Conservation (phyloP, 352 stramenopile species). For the Salisapilia sapeloensis region DNA sequence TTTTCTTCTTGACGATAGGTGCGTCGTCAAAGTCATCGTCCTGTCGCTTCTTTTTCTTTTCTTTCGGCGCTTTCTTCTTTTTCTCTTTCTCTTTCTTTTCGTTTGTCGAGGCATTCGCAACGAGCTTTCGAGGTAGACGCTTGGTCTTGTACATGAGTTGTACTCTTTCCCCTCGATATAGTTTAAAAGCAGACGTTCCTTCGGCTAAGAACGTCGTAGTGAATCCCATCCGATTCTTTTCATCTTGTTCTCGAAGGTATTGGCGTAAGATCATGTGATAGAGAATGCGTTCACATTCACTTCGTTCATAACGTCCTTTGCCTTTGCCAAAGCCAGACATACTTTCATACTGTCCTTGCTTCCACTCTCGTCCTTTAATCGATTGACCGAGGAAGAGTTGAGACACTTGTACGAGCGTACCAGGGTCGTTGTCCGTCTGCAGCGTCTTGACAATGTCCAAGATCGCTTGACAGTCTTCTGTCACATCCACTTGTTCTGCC, state of each 20-base stretch:
- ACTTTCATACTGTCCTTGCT: slow-evolving; percentile 38
- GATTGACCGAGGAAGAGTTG: slow-evolving; percentile 51
- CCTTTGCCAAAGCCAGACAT: slow-evolving; percentile 44
- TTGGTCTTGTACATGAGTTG: slow-evolving; percentile 69
- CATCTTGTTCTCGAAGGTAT: slow-evolving; percentile 67
- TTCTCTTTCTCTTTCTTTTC: slow-evolving; percentile 9
- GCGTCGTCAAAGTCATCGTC: slow-evolving; percentile 46
- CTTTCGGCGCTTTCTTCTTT: slow-evolving; percentile 15
- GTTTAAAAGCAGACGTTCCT: slow-evolving; percentile 25
- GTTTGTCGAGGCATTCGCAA: slow-evolving; percentile 5
- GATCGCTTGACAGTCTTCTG: slow-evolving; percentile 41
- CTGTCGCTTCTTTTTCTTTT: slow-evolving; percentile 21
- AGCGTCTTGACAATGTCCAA: slow-evolving; percentile 45
- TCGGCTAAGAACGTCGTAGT: slow-evolving; percentile 65
- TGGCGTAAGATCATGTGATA: slow-evolving; percentile 81
- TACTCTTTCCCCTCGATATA: slow-evolving; percentile 48
- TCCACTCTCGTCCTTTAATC: slow-evolving; percentile 54
- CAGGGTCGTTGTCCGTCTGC: slow-evolving; percentile 32
- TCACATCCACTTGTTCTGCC: slow-evolving; percentile 65
- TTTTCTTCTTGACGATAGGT: slow-evolving; percentile 25
- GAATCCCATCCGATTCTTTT: slow-evolving; percentile 69
- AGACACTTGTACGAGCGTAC: slow-evolving; percentile 57
- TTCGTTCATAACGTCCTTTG: slow-evolving; percentile 53
- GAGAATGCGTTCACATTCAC: slow-evolving; percentile 69
- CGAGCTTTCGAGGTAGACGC: slow-evolving; percentile 13